phyloP scores from a whole-genome alignment of 2,329 filamentous ascomycete species.

The Aplosporella prunicola region DNA sequence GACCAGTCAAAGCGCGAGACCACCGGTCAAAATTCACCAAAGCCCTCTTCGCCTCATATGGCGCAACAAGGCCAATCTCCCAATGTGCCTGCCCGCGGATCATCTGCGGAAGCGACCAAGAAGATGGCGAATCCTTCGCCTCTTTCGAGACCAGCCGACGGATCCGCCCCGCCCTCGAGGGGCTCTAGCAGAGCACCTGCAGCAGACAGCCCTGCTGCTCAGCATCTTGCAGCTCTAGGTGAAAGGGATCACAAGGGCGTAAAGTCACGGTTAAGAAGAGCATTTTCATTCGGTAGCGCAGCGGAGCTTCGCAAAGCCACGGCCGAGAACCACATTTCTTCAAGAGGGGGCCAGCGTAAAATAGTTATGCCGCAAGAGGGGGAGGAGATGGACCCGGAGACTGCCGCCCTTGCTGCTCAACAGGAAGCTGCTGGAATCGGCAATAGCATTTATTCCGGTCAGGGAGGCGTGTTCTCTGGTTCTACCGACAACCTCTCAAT shows the following conservation, averaged over 20 bases:
- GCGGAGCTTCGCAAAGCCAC: conserved; percentile 76
- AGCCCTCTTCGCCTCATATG: conserved; percentile 6
- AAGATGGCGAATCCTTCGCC: conserved; percentile 37
- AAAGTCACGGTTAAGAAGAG: conserved; percentile 79
- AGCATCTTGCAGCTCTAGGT: conserved; percentile 78
- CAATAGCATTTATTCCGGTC: conserved; percentile 83
- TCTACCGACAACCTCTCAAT: conserved; percentile 94
- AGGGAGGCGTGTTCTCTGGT: conserved; percentile 77
- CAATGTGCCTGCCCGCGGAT: conserved; percentile 23
- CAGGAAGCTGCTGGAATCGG: conserved; percentile 90
- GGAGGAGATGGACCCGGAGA: conserved; percentile 47
- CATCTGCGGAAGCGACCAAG: conserved; percentile 31
- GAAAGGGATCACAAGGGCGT: conserved; percentile 76
- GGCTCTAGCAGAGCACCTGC: conserved; percentile 9
- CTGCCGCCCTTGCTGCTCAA: conserved; percentile 80
- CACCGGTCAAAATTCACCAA: conserved; percentile 3
- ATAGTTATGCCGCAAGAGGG: conserved; percentile 50
- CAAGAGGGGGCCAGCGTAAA: conserved; percentile 48
- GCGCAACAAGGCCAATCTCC: conserved; percentile 10
- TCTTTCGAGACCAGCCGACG: conserved; percentile 35
- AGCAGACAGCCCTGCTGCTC: conserved; percentile 58
- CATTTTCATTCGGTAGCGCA: conserved; percentile 93
- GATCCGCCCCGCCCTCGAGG: conserved; percentile 18
- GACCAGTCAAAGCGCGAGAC: conserved; percentile 7
- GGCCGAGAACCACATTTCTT: conserved; percentile 47